These are phyloP conservation scores for Apiotrichum porosum DNA, from an alignment of 1,284 basidiomycete species.

Conservation along the genomic window DNA sequence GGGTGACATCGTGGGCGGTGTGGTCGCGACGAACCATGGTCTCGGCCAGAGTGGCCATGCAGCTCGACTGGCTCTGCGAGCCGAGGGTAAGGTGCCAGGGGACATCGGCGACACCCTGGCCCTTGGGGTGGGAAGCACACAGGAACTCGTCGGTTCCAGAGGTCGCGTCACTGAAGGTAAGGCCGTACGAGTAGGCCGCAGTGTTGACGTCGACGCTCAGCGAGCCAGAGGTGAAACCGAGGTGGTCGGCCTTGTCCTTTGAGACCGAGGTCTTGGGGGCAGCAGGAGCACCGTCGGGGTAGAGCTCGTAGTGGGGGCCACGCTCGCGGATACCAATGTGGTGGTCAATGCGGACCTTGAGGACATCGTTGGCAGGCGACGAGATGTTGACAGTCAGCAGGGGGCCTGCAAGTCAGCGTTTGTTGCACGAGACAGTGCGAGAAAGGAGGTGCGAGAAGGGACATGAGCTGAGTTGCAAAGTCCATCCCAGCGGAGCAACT, in stretches of 20 bases:
- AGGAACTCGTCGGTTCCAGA: constrained; percentile 13
- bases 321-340: constrained; percentile 53
- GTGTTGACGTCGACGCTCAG: constrained; percentile 34
- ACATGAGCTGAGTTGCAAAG: no score
- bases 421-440: no score
- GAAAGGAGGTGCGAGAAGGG: no score
- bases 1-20: constrained; percentile 5
- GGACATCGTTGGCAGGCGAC: constrained; percentile 62
- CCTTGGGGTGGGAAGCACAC: constrained; percentile 54
- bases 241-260: constrained; percentile 43
- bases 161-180: constrained; percentile 49
- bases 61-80: constrained; percentile 59
- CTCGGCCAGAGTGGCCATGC: constrained; percentile 55
- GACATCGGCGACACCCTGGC: constrained; percentile 62
- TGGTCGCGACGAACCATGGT: constrained; percentile 15
- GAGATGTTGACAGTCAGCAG: constrained; percentile 59
- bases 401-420: constrained; percentile 49
- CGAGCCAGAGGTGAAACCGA: constrained; percentile 45
- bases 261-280: constrained; percentile 51
- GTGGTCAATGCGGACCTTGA: constrained; percentile 55
- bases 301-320: constrained; percentile 58
- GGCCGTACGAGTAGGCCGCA: constrained; percentile 37
- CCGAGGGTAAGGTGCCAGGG: constrained; percentile 60
- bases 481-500: no score
- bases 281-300: constrained; percentile 57